Percentiles rank a stretch among this genome's conserved stretches.
Conservation (phyloP, 2,329 filamentous ascomycete species). For the Fusarium cyanostomum region DNA sequence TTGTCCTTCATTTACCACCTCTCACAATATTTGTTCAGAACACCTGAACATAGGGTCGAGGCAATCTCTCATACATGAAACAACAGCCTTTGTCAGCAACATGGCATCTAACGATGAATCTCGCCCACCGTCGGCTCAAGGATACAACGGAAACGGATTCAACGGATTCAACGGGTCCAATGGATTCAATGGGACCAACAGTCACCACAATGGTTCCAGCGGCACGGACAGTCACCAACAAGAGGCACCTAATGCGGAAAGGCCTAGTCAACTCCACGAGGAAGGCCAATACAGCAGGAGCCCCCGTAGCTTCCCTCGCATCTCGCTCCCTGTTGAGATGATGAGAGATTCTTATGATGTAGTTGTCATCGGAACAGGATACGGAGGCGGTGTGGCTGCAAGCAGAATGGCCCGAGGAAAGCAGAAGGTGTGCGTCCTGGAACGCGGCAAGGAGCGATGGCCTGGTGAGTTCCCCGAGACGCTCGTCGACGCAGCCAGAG, state of each 20-base stretch:
- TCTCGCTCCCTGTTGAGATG: slow-evolving; percentile 66
- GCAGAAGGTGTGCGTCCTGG: slow-evolving; percentile 70
- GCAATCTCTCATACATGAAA: too few relatives aligned
- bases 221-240: not conserved
- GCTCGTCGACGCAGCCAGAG: slow-evolving; percentile 55
- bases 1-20: too few relatives aligned
- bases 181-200: not conserved
- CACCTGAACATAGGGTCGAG: too few relatives aligned
- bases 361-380: slow-evolving; percentile 74
- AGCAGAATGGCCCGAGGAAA: slow-evolving; percentile 67
- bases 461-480: slow-evolving; percentile 70
- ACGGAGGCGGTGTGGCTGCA: slow-evolving; percentile 73
- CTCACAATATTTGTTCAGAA: too few relatives aligned
- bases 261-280: not conserved
- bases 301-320: slow-evolving; percentile 56
- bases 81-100: too few relatives aligned
- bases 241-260: not conserved
- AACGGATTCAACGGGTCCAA: not conserved
- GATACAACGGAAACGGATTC: not conserved
- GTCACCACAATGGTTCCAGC: not conserved
- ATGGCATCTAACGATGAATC: not conserved
- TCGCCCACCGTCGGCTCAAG: not conserved
- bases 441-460: slow-evolving; percentile 72
- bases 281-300: not conserved
- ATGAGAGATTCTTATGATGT: slow-evolving; percentile 69